Base-by-base conservation (phyloP, 148 eudicot genomes). In the Fagopyrum esculentum region DNA sequence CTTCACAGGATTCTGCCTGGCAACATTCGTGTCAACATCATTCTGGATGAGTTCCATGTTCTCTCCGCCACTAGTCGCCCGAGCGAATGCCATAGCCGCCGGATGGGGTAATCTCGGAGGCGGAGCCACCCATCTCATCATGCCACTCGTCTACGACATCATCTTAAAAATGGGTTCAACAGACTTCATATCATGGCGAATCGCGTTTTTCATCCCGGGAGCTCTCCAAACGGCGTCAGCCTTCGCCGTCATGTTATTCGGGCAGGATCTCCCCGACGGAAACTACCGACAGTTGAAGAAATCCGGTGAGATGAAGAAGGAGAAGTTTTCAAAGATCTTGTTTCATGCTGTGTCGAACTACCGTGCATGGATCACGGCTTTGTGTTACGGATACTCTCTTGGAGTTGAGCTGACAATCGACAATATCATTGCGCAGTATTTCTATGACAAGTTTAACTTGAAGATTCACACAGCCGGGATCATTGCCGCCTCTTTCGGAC, bases 31-130 rank as follows among this genome's bases (percentile, higher is more conserved):
- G 8, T 90, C 98, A 1, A 87, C 93, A 10, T 93, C 90, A 6
- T 94, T 81, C 82, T 94, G 98, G 98, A 91, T 91, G 97, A 91
- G 97, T 83, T 90, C 98, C n/a, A 83, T 94, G 88, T 94, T 94
- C 80, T 87, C 90, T 0, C 74, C 89, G 10, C 56, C 45, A 0
- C 89, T 94, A 1, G 96, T 91, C 0, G 98, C 88, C 40, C 87
- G 89, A 0, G 97, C 93, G 8, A 94, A 94, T 46, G 97, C 90
- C 4, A 9, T 90, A 1, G 80, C 98, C 0, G 97, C 89, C 8
- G 98, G 98, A 7, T 94, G 98, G 98, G 98, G 96, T 0, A 91
- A 94, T 79, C 83, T 91, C 3, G 98, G 98, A 0, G 96, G 96
- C 4, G 98, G 98, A 3, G 96, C 88, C 0, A 87, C 93, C 4